Percentiles rank a stretch among this genome's conserved stretches.
Conservation (phyloP, 2,329 filamentous ascomycete species). For the Amphichorda felina region DNA sequence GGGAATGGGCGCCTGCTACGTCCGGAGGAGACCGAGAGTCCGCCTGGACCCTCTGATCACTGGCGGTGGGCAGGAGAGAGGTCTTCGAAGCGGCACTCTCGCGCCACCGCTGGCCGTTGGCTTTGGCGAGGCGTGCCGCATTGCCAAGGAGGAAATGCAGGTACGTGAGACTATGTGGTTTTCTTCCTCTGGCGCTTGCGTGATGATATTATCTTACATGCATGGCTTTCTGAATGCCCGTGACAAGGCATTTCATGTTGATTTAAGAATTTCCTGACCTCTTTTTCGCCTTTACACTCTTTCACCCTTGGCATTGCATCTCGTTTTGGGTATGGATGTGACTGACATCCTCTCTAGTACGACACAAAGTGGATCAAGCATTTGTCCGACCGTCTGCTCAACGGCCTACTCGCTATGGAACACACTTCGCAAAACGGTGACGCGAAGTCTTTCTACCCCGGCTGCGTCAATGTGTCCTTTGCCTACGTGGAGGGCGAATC, state of each 20-base stretch:
- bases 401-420: conserved; percentile 77
- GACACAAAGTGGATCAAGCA: conserved; percentile 74
- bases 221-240: conserved; percentile 80
- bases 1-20: conserved; percentile 92
- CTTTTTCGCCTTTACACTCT: conserved; percentile 3
- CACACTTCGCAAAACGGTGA: conserved; percentile 90
- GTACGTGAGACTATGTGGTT: conserved; percentile 43
- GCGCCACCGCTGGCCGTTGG: conserved; percentile 82
- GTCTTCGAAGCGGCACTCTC: conserved; percentile 85
- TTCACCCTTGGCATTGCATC: neutral
- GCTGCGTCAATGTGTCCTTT: conserved; percentile 97
- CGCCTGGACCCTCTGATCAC: conserved; percentile 93
- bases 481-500: conserved; percentile 98
- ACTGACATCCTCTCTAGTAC: conserved; percentile 50
- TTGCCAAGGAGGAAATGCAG: conserved; percentile 80
- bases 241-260: conserved; percentile 48
- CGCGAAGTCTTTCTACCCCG: conserved; percentile 73
- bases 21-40: conserved; percentile 83
- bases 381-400: conserved; percentile 73
- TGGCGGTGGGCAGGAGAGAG: conserved; percentile 91
- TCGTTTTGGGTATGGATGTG: too few species aligned
- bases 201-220: conserved; percentile 83
- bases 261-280: conserved; percentile 56
- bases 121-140: conserved; percentile 89
- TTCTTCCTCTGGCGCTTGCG: conserved; percentile 11